A percentile compares a stretch with the other conserved stretches of the same genome.
Evolutionary conservation across 345 rosid genomes (phyloP).

Genomic region (Kernera saxatilis): DNA sequence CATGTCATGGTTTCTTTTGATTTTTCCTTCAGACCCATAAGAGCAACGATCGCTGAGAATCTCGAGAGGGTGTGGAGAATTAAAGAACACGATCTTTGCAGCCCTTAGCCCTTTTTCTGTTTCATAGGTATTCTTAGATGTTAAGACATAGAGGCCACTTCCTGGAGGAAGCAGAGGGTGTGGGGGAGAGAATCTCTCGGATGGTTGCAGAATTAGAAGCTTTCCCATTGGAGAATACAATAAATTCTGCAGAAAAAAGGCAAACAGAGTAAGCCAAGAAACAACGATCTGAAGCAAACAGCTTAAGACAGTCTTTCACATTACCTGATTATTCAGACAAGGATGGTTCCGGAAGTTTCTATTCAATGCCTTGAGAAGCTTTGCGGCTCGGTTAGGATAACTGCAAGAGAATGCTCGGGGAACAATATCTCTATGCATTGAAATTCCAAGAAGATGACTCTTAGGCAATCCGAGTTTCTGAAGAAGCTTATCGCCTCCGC

Average conservation of each 20-base stretch:
- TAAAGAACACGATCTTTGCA: conserved; percentile 67
- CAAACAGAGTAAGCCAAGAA: background rate
- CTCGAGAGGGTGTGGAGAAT: conserved; percentile 98
- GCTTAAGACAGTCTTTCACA: background rate
- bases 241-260: conserved; percentile 45
- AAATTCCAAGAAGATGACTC: conserved; percentile 62
- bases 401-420: conserved; percentile 95
- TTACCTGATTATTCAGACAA: conserved; percentile 80
- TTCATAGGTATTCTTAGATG: conserved; percentile 34
- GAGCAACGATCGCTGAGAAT: conserved; percentile 78
- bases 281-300: background rate
- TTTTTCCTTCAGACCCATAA: conserved; percentile 82
- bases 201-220: conserved; percentile 89
- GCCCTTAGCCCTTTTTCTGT: conserved; percentile 60
- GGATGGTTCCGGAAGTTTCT: conserved; percentile 79
- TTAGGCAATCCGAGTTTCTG: conserved; percentile 70
- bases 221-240: conserved; percentile 92
- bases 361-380: conserved; percentile 82
- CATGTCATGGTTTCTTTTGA: conserved; percentile 91
- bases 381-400: conserved; percentile 76
- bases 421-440: conserved; percentile 93
- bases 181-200: conserved; percentile 74
- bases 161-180: conserved; percentile 93
- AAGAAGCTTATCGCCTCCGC: conserved; percentile 87
- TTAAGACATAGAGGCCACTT: conserved; percentile 70